These are phyloP conservation scores for Acacia acuminata DNA, from an alignment of 306 rosid species.

Conservation along the genomic window DNA sequence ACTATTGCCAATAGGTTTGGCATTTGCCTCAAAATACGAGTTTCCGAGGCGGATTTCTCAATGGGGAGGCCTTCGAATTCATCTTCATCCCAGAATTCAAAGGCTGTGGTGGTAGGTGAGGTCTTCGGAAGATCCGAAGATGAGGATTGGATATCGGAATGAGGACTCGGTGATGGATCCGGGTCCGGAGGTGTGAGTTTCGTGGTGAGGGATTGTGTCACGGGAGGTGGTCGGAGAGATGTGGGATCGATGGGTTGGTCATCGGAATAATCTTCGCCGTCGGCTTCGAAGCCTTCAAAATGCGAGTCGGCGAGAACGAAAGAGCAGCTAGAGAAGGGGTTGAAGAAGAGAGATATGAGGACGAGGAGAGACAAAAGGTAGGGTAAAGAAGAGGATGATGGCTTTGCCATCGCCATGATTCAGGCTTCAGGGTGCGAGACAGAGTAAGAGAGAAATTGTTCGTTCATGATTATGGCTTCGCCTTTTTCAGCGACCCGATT, in stretches of 20 bases:
- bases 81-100: slow-evolving; percentile 92
- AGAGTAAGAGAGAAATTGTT: background rate
- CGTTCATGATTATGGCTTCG: background rate
- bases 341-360: slow-evolving; percentile 31
- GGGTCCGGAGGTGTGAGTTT: slow-evolving; percentile 20
- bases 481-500: background rate
- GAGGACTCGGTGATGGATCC: slow-evolving; percentile 20
- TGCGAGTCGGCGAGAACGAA: slow-evolving; percentile 57
- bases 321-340: slow-evolving; percentile 29
- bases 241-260: slow-evolving; percentile 48
- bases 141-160: slow-evolving; percentile 27
- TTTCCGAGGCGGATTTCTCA: slow-evolving; percentile 30
- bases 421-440: background rate
- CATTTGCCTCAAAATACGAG: slow-evolving; percentile 30
- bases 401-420: slow-evolving; percentile 28
- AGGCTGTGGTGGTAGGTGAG: slow-evolving; percentile 50
- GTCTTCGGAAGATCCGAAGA: slow-evolving; percentile 55
- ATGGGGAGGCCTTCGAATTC: slow-evolving; percentile 90
- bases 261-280: slow-evolving; percentile 58
- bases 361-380: slow-evolving; percentile 13
- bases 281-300: slow-evolving; percentile 89
- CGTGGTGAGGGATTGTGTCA: slow-evolving; percentile 47
- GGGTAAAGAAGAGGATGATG: slow-evolving; percentile 11
- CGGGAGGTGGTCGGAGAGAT: slow-evolving; percentile 62
- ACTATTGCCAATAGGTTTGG: slow-evolving; percentile 29